Conservation (phyloP, 305 asterid genomes). For the Fraxinus greggii region DNA sequence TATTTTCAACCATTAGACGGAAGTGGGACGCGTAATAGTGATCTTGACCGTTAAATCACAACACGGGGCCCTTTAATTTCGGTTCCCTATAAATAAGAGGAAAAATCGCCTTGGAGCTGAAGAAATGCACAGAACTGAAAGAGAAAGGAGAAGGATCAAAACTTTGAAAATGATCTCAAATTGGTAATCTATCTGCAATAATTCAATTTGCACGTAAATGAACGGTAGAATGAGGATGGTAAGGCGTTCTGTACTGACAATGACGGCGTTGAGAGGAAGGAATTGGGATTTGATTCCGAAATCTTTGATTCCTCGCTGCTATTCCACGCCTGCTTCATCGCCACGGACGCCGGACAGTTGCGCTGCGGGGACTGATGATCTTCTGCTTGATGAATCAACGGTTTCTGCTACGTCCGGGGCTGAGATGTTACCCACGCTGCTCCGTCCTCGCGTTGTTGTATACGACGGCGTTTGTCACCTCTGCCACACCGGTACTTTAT, state of each 20-base stretch:
- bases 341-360: conserved; percentile 21
- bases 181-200: not conserved
- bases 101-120: conserved; percentile 9
- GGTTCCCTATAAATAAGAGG: not conserved
- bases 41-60: not conserved
- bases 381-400: conserved; percentile 27
- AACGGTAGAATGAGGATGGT: conserved; percentile 30
- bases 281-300: conserved; percentile 14
- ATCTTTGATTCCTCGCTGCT: conserved; percentile 23
- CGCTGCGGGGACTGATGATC: conserved; percentile 35
- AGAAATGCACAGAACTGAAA: not conserved
- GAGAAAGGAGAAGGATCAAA: not conserved
- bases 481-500: conserved; percentile 61
- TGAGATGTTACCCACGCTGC: conserved; percentile 38
- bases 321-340: conserved; percentile 27
- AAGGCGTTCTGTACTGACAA: conserved; percentile 26
- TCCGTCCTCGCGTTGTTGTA: conserved; percentile 78
- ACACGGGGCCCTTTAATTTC: not conserved
- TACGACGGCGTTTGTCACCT: conserved; percentile 95
- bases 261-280: conserved; percentile 20
- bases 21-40: not conserved
- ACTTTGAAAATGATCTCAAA: not conserved
- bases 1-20: not conserved
- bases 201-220: not conserved
- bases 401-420: conserved; percentile 26